Conservation (phyloP, 1,139 yeast species). For the Candida neerlandica region DNA sequence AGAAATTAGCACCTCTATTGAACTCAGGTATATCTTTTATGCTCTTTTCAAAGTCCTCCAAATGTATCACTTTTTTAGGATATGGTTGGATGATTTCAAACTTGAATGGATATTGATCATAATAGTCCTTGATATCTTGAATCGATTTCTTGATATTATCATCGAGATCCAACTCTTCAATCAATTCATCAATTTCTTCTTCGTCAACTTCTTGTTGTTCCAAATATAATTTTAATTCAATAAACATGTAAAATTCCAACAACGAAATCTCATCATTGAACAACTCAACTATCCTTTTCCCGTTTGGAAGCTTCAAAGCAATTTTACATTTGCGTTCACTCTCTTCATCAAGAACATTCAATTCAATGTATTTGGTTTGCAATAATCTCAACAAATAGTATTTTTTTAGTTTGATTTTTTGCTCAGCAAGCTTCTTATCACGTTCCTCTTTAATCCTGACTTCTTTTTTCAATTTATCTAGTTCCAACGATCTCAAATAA, state of each 20-base stretch:
- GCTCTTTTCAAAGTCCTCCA: slow-evolving; percentile 13
- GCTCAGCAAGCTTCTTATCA: slow-evolving; percentile 18
- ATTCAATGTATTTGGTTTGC: slow-evolving; percentile 17
- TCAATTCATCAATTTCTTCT: slow-evolving; percentile 16
- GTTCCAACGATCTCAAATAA: slow-evolving; percentile 50
- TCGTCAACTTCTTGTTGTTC: slow-evolving; percentile 16
- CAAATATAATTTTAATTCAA: slow-evolving; percentile 48
- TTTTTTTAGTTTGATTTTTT: slow-evolving; percentile 15
- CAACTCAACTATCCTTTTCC: slow-evolving; percentile 61
- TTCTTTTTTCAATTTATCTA: slow-evolving; percentile 43
- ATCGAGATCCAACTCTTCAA: slow-evolving; percentile 13
- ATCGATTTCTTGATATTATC: slow-evolving; percentile 13
- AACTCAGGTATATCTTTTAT: slow-evolving; percentile 31
- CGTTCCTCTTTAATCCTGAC: slow-evolving; percentile 33
- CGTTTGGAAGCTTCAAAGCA: slow-evolving; percentile 52
- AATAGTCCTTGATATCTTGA: slow-evolving; percentile 23
- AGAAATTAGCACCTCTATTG: slow-evolving; percentile 40
- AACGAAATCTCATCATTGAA: slow-evolving; percentile 52
- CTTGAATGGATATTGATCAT: slow-evolving; percentile 27
- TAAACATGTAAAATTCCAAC: slow-evolving; percentile 65
- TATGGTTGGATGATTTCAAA: slow-evolving; percentile 49
- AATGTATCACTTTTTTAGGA: slow-evolving; percentile 37
- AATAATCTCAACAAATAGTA: slow-evolving; percentile 20
- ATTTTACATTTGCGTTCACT: slow-evolving; percentile 24
- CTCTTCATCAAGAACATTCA: slow-evolving; percentile 9